Evolutionary conservation across 805 yeast species (phyloP).

Genomic region (Wickerhamomyces pijperi): DNA sequence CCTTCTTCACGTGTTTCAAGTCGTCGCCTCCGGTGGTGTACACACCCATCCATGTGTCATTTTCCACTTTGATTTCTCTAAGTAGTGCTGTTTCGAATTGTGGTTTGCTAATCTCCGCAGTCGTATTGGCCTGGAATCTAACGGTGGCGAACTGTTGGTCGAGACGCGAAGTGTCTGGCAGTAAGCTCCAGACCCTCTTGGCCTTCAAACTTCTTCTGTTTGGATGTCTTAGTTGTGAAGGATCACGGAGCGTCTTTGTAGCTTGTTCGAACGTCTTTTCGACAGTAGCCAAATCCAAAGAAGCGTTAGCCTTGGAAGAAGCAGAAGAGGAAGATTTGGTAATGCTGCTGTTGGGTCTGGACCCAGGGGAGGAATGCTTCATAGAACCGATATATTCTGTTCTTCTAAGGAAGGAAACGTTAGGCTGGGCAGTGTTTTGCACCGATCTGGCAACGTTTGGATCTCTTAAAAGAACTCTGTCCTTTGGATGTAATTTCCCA

Average conservation of each 20-base stretch:
- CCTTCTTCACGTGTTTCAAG: conserved; percentile 26
- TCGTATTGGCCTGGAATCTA: conserved; percentile 34
- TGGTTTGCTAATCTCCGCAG: conserved; percentile 2
- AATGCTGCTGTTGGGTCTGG: conserved; percentile 14
- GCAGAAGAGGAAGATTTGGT: conserved; percentile 6
- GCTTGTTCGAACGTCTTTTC: conserved; percentile 70
- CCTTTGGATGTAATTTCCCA: conserved; percentile 61
- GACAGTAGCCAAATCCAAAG: conserved; percentile 43
- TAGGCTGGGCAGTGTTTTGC: conserved; percentile 23
- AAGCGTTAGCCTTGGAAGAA: conserved; percentile 1
- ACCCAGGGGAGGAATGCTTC: not conserved
- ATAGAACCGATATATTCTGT: conserved; percentile 63
- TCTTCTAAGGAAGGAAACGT: conserved; percentile 76
- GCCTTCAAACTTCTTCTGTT: conserved; percentile 62
- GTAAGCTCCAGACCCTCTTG: conserved; percentile 63
- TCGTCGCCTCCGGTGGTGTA: conserved; percentile 39
- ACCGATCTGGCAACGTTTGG: conserved; percentile 39
- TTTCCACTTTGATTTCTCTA: conserved; percentile 58
- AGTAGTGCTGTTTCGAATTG: conserved; percentile 46
- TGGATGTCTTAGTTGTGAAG: conserved; percentile 59
- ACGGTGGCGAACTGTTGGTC: conserved; percentile 64
- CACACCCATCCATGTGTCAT: conserved; percentile 70
- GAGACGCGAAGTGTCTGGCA: conserved; percentile 87
- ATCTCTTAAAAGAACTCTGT: conserved; percentile 66
- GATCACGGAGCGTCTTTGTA: conserved; percentile 31